Conservation (phyloP, 2,329 filamentous ascomycete genomes). For the Cordyceps pruinosa region DNA sequence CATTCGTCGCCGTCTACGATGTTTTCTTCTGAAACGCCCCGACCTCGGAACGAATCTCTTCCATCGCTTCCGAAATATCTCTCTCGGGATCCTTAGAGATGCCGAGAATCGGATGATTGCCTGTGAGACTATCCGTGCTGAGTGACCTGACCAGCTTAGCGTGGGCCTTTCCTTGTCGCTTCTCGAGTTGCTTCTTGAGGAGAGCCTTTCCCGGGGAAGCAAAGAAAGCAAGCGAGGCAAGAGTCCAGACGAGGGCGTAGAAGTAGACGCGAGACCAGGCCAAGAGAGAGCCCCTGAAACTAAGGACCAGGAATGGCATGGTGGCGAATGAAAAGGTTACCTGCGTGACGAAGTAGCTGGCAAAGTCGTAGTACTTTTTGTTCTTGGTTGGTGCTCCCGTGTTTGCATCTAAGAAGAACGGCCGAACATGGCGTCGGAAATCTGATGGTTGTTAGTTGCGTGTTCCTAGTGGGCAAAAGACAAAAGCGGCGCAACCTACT, state of each 20-base stretch:
- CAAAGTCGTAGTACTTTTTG: conserved; percentile 83
- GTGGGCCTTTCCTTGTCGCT: conserved; percentile 42
- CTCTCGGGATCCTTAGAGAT: conserved; percentile 68
- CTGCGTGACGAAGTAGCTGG: conserved; percentile 71
- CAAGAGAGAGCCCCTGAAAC: conserved; percentile 59
- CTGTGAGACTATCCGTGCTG: conserved; percentile 51
- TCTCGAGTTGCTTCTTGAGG: conserved; percentile 52
- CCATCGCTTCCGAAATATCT: conserved; percentile 71
- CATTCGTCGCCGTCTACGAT: not conserved
- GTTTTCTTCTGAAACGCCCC: conserved; percentile 34
- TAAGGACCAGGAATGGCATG: conserved; percentile 78
- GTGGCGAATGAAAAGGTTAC: conserved; percentile 76
- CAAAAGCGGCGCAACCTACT: conserved; percentile 51
- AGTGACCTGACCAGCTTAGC: conserved; percentile 40
- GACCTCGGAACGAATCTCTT: conserved; percentile 68
- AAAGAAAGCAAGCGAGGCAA: conserved; percentile 65
- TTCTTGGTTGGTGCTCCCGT: conserved; percentile 59
- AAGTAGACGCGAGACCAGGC: conserved; percentile 87
- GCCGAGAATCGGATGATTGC: conserved; percentile 62
- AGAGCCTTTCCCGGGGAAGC: conserved; percentile 64
- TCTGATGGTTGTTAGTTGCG: conserved; percentile 44
- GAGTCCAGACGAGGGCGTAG: conserved; percentile 67
- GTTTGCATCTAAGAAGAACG: conserved; percentile 81
- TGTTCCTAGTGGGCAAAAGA: not conserved
- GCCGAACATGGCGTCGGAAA: conserved; percentile 79